phyloP scores from a whole-genome alignment of 2,329 filamentous ascomycete species.

The Pseudogymnoascus sp. region DNA sequence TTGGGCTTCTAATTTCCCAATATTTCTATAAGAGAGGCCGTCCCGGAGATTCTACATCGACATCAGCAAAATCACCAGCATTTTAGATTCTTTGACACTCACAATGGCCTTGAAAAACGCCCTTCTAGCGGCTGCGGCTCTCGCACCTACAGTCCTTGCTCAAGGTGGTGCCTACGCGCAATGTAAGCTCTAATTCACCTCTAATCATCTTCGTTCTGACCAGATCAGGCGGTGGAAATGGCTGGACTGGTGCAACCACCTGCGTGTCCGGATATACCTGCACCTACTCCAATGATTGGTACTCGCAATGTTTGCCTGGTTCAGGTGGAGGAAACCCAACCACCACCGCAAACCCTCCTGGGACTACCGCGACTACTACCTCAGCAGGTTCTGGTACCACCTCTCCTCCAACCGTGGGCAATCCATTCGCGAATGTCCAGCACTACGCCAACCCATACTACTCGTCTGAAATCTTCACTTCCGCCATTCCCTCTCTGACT shows the following conservation, averaged over 20 bases:
- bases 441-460: slow-evolving; percentile 46
- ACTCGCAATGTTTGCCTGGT: slow-evolving; percentile 26
- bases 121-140: slow-evolving; percentile 24
- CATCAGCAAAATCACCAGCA: neutral
- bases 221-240: slow-evolving; percentile 21
- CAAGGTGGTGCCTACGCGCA: slow-evolving; percentile 21
- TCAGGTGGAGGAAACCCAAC: neutral
- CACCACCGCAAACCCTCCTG: neutral
- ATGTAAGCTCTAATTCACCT: slow-evolving; percentile 18
- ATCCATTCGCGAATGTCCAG: slow-evolving; percentile 40
- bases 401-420: slow-evolving; percentile 36
- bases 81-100: slow-evolving; percentile 11
- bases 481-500: slow-evolving; percentile 54
- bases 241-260: slow-evolving; percentile 21
- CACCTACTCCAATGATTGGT: slow-evolving; percentile 19
- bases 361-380: slow-evolving; percentile 15
- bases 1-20: neutral
- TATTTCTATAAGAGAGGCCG: neutral
- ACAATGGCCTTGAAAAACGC: slow-evolving; percentile 23
- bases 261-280: slow-evolving; percentile 24
- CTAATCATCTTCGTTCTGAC: neutral
- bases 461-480: slow-evolving; percentile 40
- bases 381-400: slow-evolving; percentile 14
- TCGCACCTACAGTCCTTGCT: slow-evolving; percentile 24
- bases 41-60: neutral